Percentiles rank a stretch among this genome's conserved stretches.
Conservation (phyloP, 441 rosid species). For the Euphorbia schlechtendalii region DNA sequence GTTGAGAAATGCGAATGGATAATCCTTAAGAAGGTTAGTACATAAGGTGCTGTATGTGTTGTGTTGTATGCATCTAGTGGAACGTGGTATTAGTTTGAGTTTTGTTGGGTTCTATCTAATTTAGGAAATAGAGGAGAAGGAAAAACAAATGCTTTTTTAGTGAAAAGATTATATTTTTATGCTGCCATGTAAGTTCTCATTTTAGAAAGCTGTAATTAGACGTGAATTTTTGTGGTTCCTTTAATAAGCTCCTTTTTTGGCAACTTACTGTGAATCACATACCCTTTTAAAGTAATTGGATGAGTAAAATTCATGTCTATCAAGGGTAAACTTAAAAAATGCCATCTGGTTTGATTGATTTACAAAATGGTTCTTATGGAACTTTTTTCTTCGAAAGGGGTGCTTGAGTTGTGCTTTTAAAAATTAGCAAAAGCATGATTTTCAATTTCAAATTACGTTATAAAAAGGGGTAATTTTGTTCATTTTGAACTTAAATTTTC, state of each 20-base stretch:
- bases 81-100: slow-evolving; percentile 14
- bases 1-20: slow-evolving; percentile 38
- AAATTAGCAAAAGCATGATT: too few relatives aligned
- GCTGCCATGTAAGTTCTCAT: neutral
- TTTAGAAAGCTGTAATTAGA: neutral
- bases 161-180: neutral
- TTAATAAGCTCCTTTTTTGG: neutral
- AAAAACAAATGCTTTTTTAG: neutral
- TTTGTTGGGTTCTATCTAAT: slow-evolving; percentile 18
- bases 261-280: neutral
- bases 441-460: too few relatives aligned
- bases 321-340: too few relatives aligned
- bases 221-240: neutral
- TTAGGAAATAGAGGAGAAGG: neutral
- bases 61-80: neutral
- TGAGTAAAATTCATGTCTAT: neutral
- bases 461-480: too few relatives aligned
- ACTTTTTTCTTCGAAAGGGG: too few relatives aligned
- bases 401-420: too few relatives aligned
- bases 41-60: neutral
- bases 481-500: too few relatives aligned
- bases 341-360: too few relatives aligned
- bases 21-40: slow-evolving; percentile 3
- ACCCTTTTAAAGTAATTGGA: neutral
- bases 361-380: too few relatives aligned